Percentiles rank a stretch among this genome's conserved stretches.
Conservation (phyloP, 495 filamentous ascomycete species). For the Penicillium ucsense region DNA sequence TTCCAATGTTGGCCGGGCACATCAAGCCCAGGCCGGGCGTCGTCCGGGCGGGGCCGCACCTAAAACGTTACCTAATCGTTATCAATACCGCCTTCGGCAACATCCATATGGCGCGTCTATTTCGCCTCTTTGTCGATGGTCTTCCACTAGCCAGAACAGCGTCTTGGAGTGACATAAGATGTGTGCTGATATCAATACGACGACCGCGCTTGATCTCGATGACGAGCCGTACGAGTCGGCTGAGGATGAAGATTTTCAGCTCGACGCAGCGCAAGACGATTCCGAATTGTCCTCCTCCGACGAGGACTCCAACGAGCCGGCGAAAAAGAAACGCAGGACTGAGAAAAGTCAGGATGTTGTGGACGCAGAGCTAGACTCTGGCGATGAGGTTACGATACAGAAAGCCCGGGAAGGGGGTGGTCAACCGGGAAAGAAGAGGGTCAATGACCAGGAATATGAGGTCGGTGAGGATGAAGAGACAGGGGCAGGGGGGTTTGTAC, state of each 20-base stretch:
- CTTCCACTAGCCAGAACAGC: not conserved
- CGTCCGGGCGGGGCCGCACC: too few species aligned
- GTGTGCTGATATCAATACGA: conserved; percentile 14
- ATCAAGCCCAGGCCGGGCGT: too few species aligned
- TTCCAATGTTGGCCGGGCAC: too few species aligned
- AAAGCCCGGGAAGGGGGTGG: conserved; percentile 45
- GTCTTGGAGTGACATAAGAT: conserved; percentile 8
- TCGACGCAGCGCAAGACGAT: conserved; percentile 43
- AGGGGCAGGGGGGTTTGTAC: conserved; percentile 71
- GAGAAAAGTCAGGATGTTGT: conserved; percentile 15
- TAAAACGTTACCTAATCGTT: conserved; percentile 13
- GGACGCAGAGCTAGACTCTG: conserved; percentile 45
- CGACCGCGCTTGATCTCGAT: conserved; percentile 19
- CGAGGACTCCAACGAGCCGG: conserved; percentile 22
- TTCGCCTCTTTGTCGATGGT: not conserved
- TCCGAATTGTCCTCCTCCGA: conserved; percentile 32
- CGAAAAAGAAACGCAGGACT: conserved; percentile 34
- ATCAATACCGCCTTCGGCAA: conserved; percentile 16
- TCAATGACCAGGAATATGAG: conserved; percentile 39
- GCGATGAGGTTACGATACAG: conserved; percentile 70
- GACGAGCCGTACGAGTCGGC: conserved; percentile 60
- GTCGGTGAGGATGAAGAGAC: conserved; percentile 51
- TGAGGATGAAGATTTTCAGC: conserved; percentile 68
- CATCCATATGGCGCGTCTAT: conserved; percentile 5
- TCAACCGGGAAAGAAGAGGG: conserved; percentile 35